These are phyloP conservation scores for Fusarium nurragi DNA, from an alignment of 2,329 filamentous ascomycete species.

Conservation along the genomic window DNA sequence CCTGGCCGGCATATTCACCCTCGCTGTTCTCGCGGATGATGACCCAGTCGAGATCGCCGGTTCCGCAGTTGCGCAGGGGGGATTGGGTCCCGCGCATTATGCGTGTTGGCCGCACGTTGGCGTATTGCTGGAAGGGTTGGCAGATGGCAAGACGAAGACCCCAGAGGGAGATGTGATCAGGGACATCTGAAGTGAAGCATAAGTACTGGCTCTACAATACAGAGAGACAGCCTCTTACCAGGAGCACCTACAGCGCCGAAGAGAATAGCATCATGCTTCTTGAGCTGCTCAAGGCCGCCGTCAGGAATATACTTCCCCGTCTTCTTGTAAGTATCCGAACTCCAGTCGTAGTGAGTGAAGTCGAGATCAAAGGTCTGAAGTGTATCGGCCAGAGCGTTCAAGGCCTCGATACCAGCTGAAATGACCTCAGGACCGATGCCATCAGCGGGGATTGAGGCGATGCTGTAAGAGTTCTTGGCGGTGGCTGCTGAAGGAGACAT, in stretches of 20 bases:
- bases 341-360: constrained; percentile 73
- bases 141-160: constrained; percentile 71
- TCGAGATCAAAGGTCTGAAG: constrained; percentile 68
- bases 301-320: constrained; percentile 63
- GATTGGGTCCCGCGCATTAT: constrained; percentile 69
- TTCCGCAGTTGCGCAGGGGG: constrained; percentile 61
- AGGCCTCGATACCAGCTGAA: constrained; percentile 66
- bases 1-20: constrained; percentile 73
- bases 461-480: constrained; percentile 55
- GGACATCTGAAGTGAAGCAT: constrained; percentile 58
- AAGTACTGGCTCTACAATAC: not conserved
- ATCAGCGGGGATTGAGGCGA: constrained; percentile 70
- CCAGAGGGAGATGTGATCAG: constrained; percentile 74
- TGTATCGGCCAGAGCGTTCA: constrained; percentile 62
- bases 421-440: constrained; percentile 73
- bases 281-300: constrained; percentile 50
- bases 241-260: constrained; percentile 73
- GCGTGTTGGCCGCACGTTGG: constrained; percentile 71
- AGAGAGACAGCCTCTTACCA: constrained; percentile 34
- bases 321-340: constrained; percentile 71
- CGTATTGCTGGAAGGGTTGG: constrained; percentile 71
- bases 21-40: constrained; percentile 74
- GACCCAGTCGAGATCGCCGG: constrained; percentile 70
- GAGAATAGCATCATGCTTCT: constrained; percentile 65
- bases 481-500: constrained; percentile 41